Evolutionary conservation across 1,139 yeast genomes (phyloP), one percentile per base, ranked within the genome.

Genomic region (Yamadazyma buinensis): DNA sequence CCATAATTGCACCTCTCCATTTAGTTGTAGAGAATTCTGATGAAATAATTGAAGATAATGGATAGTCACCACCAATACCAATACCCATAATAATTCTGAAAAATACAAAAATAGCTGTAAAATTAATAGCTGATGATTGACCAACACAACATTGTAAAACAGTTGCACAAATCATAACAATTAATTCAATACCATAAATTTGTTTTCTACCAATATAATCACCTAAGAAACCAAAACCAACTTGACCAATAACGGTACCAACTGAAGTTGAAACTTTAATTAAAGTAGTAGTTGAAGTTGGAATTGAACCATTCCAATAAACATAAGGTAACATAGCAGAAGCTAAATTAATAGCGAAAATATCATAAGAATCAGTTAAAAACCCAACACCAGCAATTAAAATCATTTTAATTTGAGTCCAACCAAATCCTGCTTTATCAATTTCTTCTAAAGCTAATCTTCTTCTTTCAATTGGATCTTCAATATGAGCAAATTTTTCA

Each of bases 1-100:
- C 86, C 95, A 85, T 85, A 51, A 85, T 84, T 45, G 95, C 95
- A 71, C 95, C 95, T 80, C 95, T 84, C 94, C 95, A 85, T 61
- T 83, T 85, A 49, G 95, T 85, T 39, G 95, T 84, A 24, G 95
- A 76, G 53, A 85, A 85, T 67, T 85, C 95, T 34, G 95, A 81
- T 9, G 95, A 82, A 49, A 85, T 85, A 60, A 85, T 83, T 28
- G 97, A 92, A 28, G 97, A 88, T 64, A 92, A 78, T 51, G 98
- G 98, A 66, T 92, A 92, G 67, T 92, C 98, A 75, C 97, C 98
- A 70, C 98, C 98, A 54, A 92, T 94, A 80, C 98, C 98, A 52
- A 92, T 80, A 70, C 95, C 95, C 86, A 81, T 81, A 42, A 84
- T 55, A 46, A 85, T 79, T 76, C 95, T 81, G 63, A 78, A 79